Conservation (phyloP, 2,329 filamentous ascomycete species). For the Claviceps lovelessii region DNA sequence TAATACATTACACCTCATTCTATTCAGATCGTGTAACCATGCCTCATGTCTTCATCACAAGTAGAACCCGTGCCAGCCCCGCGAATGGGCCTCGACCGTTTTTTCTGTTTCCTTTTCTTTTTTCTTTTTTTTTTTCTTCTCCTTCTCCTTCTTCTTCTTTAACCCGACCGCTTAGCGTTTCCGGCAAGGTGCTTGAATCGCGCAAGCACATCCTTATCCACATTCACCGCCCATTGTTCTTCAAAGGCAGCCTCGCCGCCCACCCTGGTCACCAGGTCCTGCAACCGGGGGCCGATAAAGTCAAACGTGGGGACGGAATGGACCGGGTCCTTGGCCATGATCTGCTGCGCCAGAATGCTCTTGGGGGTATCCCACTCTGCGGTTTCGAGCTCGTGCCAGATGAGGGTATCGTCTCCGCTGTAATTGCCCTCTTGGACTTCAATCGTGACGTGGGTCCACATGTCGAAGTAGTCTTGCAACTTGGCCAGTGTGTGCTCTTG, state of each 20-base stretch:
- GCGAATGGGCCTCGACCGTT: too few species aligned
- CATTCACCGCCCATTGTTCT: constrained; percentile 55
- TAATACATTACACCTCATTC: too few species aligned
- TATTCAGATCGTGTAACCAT: too few species aligned
- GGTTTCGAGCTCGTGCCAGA: constrained; percentile 28
- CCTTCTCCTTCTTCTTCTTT: not conserved
- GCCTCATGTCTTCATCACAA: too few species aligned
- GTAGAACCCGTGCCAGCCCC: too few species aligned
- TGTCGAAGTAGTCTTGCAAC: constrained; percentile 58
- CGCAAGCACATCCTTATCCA: constrained; percentile 56
- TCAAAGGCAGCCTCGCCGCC: constrained; percentile 56
- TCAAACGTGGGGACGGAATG: constrained; percentile 49
- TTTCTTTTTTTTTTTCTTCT: not conserved
- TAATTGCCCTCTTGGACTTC: constrained; percentile 50
- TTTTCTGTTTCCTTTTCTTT: too few species aligned
- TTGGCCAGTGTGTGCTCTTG: constrained; percentile 43
- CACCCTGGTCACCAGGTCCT: constrained; percentile 39
- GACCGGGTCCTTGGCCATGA: constrained; percentile 48
- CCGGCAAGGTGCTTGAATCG: constrained; percentile 35
- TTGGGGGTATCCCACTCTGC: constrained; percentile 44
- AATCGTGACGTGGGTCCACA: constrained; percentile 59
- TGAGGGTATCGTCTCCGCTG: constrained; percentile 36
- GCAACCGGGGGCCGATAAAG: constrained; percentile 50
- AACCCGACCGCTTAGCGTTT: constrained; percentile 3
- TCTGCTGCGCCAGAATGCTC: constrained; percentile 35